These are phyloP conservation scores for Cryptococcus hybrid DNA, from an alignment of 1,284 basidiomycete species.

Conservation along the genomic window DNA sequence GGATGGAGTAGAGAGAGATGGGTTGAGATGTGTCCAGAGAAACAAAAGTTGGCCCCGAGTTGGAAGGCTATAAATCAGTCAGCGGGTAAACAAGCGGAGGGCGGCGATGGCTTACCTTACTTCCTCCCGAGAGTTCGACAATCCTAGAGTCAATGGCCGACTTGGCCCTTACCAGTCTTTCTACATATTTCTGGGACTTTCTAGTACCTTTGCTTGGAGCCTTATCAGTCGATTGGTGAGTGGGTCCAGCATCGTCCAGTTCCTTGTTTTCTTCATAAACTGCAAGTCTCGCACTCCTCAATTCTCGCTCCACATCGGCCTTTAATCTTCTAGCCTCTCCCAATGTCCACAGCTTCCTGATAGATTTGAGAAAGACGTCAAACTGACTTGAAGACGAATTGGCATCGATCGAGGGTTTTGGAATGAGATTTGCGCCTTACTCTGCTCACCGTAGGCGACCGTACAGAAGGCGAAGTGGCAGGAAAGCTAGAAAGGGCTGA, in stretches of 20 bases:
- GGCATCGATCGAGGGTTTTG: slow-evolving; percentile 26
- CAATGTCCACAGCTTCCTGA: slow-evolving; percentile 73
- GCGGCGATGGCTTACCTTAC: slow-evolving; percentile 9
- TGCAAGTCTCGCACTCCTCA: slow-evolving; percentile 61
- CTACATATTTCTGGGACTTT: slow-evolving; percentile 68
- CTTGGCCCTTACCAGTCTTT: slow-evolving; percentile 82
- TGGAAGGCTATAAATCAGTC: neutral
- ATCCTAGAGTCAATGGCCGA: slow-evolving; percentile 82
- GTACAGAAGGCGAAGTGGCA: slow-evolving; percentile 6
- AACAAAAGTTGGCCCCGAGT: neutral
- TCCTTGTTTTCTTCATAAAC: slow-evolving; percentile 4
- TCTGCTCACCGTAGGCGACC: slow-evolving; percentile 1
- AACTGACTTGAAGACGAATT: slow-evolving; percentile 63
- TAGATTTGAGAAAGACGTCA: slow-evolving; percentile 82
- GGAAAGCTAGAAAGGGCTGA: slow-evolving; percentile 51
- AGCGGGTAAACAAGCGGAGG: neutral
- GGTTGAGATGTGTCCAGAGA: slow-evolving; percentile 3
- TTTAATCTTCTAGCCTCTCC: slow-evolving; percentile 85
- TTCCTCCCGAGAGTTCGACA: slow-evolving; percentile 63
- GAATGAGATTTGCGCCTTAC: neutral
- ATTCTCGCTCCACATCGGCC: slow-evolving; percentile 85
- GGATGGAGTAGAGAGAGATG: slow-evolving; percentile 57
- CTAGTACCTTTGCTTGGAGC: slow-evolving; percentile 10
- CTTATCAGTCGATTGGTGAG: slow-evolving; percentile 6
- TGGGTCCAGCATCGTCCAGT: neutral